Evolutionary conservation across 2,329 filamentous ascomycete species (phyloP).

Genomic region (Coniochaeta pulveracea): DNA sequence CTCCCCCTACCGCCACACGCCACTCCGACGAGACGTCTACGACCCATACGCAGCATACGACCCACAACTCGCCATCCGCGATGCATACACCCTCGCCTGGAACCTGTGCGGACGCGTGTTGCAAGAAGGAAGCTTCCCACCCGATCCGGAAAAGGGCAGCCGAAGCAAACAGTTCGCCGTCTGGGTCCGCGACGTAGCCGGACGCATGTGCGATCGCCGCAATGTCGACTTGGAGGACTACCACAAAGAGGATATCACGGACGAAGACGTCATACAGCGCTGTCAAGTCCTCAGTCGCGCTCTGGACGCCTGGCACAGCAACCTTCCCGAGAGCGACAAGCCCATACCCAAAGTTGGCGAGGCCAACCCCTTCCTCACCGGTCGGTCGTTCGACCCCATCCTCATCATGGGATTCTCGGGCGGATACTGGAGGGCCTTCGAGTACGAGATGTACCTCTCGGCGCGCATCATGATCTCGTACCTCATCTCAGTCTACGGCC

Average conservation of each 20-base stretch:
- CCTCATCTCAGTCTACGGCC: background rate
- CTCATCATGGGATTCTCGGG: background rate
- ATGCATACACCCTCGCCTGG: constrained; percentile 1
- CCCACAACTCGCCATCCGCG: constrained; percentile 1
- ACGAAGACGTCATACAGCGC: background rate
- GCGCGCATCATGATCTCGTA: background rate
- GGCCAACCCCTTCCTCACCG: background rate
- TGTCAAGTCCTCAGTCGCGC: background rate
- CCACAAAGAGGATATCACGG: background rate
- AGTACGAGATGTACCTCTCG: constrained; percentile 2
- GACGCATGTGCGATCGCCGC: background rate
- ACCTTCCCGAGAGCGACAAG: background rate
- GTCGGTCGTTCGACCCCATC: background rate
- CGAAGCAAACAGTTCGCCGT: background rate
- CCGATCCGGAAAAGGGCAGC: background rate
- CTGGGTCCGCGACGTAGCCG: constrained; percentile 2
- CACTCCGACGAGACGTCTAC: background rate
- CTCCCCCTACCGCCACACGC: background rate
- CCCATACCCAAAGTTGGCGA: background rate
- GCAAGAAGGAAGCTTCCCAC: background rate
- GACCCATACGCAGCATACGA: constrained; percentile 1
- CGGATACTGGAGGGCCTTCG: background rate
- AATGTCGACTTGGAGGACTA: constrained; percentile 1
- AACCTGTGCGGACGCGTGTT: background rate
- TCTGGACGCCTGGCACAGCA: background rate